Evolutionary conservation across 2,329 filamentous ascomycete genomes (phyloP).

Genomic region (Fusarium chuoi): DNA sequence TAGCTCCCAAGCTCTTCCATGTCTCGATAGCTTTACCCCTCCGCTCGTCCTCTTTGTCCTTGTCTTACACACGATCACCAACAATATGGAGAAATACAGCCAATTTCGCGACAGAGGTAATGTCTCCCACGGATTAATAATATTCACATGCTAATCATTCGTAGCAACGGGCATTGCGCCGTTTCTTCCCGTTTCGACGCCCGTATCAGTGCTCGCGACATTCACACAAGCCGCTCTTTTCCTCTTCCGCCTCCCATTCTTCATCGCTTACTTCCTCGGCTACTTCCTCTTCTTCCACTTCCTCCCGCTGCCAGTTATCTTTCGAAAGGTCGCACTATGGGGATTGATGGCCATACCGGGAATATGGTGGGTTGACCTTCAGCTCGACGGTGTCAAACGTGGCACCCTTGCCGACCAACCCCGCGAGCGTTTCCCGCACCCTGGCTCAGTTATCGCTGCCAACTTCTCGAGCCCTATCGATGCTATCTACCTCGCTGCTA

Average conservation of each 20-base stretch:
- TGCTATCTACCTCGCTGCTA: slow-evolving; percentile 90
- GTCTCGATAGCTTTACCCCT: slow-evolving; percentile 37
- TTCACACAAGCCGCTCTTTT: slow-evolving; percentile 79
- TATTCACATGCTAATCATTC: slow-evolving; percentile 18
- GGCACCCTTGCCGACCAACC: slow-evolving; percentile 84
- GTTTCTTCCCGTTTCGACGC: slow-evolving; percentile 84
- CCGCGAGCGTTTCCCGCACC: slow-evolving; percentile 77
- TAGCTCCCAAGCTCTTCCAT: slow-evolving; percentile 20
- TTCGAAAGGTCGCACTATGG: slow-evolving; percentile 90
- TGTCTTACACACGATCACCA: slow-evolving; percentile 15
- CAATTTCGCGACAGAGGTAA: slow-evolving; percentile 91
- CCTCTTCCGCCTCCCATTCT: slow-evolving; percentile 80
- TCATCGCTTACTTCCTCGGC: slow-evolving; percentile 71
- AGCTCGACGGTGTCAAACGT: slow-evolving; percentile 95
- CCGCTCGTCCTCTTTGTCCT: slow-evolving; percentile 19
- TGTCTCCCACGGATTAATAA: background rate
- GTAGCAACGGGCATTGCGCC: slow-evolving; percentile 94
- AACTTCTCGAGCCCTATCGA: slow-evolving; percentile 95
- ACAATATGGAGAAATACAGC: slow-evolving; percentile 89
- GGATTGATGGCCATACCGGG: slow-evolving; percentile 86
- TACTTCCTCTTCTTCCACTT: slow-evolving; percentile 88
- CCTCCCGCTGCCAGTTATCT: slow-evolving; percentile 71
- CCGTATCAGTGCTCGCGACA: slow-evolving; percentile 69
- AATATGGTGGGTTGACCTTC: slow-evolving; percentile 98
- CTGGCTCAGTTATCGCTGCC: slow-evolving; percentile 84